phyloP scores from a whole-genome alignment of 1,139 yeast species.

The Geotrichum histeridarum region DNA sequence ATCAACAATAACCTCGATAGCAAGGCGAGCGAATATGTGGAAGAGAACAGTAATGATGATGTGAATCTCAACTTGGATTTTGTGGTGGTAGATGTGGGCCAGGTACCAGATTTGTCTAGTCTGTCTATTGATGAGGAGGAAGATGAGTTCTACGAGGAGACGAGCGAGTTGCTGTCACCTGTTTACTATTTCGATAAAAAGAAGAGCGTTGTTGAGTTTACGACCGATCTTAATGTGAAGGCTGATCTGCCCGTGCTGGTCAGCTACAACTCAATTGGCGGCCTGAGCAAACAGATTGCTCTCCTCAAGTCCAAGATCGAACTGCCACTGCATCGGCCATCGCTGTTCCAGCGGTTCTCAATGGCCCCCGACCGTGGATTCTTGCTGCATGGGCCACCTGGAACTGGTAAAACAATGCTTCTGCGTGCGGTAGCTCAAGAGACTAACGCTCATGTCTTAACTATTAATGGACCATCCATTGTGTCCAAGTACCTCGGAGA shows the following conservation, averaged over 20 bases:
- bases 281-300: conserved; percentile 60
- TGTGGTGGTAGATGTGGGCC: conserved; percentile 24
- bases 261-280: conserved; percentile 64
- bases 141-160: conserved; percentile 20
- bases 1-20: conserved; percentile 2
- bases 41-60: conserved; percentile 25
- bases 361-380: conserved; percentile 86
- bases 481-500: conserved; percentile 92
- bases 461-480: conserved; percentile 86
- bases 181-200: conserved; percentile 22
- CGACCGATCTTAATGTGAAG: conserved; percentile 21
- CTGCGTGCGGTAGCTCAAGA: conserved; percentile 75
- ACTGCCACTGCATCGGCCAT: conserved; percentile 74
- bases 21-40: background rate
- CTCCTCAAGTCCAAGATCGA: conserved; percentile 64
- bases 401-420: conserved; percentile 93
- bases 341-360: conserved; percentile 75
- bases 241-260: conserved; percentile 42
- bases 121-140: conserved; percentile 23
- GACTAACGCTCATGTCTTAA: conserved; percentile 67
- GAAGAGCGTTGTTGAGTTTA: conserved; percentile 20
- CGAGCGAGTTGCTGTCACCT: conserved; percentile 16
- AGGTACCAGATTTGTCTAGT: conserved; percentile 27
- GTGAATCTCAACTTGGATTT: conserved; percentile 25
- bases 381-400: conserved; percentile 85